A percentile compares a stretch with the other conserved stretches of the same genome.
Conservation (phyloP, 768 basidiomycete species). For the Chiua virens region DNA sequence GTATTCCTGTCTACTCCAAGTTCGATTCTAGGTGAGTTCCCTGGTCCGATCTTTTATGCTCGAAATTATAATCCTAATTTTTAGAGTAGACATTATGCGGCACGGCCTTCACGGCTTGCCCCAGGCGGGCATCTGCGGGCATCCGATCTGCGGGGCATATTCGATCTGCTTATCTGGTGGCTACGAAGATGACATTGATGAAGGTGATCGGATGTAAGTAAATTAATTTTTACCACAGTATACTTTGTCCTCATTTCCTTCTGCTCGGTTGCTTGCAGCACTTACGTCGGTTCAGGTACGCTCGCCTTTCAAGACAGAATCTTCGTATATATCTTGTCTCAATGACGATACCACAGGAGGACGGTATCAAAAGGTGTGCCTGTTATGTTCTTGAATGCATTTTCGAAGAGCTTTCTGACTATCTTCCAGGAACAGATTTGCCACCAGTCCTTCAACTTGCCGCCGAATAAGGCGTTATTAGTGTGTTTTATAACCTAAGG, state of each 20-base stretch:
- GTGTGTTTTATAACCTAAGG: constrained; percentile 6
- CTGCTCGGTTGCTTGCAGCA: constrained; percentile 19
- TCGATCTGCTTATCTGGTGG: constrained; percentile 43
- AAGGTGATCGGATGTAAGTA: constrained; percentile 38
- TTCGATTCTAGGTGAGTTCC: constrained; percentile 21
- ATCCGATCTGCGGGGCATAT: too few relatives aligned
- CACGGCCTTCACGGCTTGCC: constrained; percentile 34
- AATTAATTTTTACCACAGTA: background rate
- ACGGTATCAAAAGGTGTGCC: constrained; percentile 17
- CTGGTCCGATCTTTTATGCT: background rate
- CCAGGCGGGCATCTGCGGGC: too few relatives aligned
- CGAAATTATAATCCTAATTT: background rate
- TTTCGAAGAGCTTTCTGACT: background rate
- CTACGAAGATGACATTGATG: constrained; percentile 43
- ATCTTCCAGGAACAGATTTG: constrained; percentile 19
- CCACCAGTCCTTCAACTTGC: constrained; percentile 24
- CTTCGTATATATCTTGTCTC: too few relatives aligned
- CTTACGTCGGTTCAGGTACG: constrained; percentile 34
- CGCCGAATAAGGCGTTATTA: constrained; percentile 17
- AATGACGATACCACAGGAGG: constrained; percentile 17
- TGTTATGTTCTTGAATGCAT: background rate
- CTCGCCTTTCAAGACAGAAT: background rate
- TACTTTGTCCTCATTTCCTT: background rate
- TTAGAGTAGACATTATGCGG: constrained; percentile 19
- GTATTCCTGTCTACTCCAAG: constrained; percentile 13